These are phyloP conservation scores for Pythium chondricola DNA, from an alignment of 352 stramenopile species.

Conservation along the genomic window DNA sequence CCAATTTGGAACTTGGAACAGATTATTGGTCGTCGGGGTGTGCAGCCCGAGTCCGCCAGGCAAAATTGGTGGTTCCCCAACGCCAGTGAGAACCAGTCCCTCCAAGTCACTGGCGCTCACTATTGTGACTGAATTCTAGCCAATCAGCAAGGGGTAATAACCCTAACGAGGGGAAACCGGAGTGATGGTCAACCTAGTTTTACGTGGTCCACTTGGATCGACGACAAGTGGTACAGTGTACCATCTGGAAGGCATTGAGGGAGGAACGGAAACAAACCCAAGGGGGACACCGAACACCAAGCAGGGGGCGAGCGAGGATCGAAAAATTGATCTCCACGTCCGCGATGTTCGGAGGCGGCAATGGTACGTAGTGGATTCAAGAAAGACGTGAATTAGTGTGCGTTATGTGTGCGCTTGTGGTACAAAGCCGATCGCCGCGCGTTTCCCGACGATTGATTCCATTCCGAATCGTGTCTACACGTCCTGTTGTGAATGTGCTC, in stretches of 20 bases:
- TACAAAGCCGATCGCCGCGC: neutral
- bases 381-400: neutral
- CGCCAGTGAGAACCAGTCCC: constrained; percentile 70
- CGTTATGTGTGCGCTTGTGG: too few species aligned
- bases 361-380: neutral
- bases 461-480: too few species aligned
- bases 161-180: constrained; percentile 6
- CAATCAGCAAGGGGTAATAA: constrained; percentile 31
- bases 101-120: constrained; percentile 46
- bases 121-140: constrained; percentile 31
- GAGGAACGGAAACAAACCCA: neutral
- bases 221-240: constrained; percentile 14
- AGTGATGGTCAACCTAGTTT: constrained; percentile 1
- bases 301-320: neutral
- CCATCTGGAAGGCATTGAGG: neutral
- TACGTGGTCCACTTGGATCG: constrained; percentile 10
- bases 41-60: constrained; percentile 12
- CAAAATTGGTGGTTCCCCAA: constrained; percentile 82
- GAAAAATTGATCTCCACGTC: neutral
- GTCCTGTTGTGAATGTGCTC: too few species aligned
- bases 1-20: constrained; percentile 86
- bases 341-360: neutral
- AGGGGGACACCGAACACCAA: neutral
- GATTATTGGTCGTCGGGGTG: constrained; percentile 26
- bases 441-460: too few species aligned